Conservation (phyloP, 1,284 basidiomycete species). For the Tranzscheliella williamsii region DNA sequence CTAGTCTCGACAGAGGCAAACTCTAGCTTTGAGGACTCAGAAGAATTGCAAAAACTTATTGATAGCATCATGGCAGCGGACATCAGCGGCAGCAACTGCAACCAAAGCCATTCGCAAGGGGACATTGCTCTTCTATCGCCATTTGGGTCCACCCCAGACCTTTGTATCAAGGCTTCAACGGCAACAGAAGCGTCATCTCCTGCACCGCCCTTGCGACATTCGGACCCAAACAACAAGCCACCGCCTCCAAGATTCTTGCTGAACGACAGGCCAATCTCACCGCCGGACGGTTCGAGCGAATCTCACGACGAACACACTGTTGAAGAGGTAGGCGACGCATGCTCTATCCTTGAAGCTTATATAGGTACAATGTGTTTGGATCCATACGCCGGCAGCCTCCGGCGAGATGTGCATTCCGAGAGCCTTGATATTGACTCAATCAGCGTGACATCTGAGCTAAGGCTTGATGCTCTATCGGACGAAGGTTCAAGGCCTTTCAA, state of each 20-base stretch:
- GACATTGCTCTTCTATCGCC: slow-evolving; percentile 26
- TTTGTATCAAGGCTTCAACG: no score
- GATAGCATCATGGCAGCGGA: slow-evolving; percentile 37
- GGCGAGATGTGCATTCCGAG: no score
- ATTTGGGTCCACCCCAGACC: slow-evolving; percentile 17
- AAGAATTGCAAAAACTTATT: slow-evolving; percentile 31
- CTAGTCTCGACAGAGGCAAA: slow-evolving; percentile 32
- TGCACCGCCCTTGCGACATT: not conserved
- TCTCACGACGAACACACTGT: not conserved
- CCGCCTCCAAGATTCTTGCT: slow-evolving; percentile 34
- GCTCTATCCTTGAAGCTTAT: no score
- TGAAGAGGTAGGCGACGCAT: no score
- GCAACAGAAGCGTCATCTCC: no score
- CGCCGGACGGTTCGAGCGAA: slow-evolving; percentile 8
- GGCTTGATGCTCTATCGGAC: no score
- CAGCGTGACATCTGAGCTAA: no score
- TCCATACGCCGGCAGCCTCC: no score
- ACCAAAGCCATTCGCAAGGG: not conserved
- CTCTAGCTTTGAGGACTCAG: slow-evolving; percentile 33
- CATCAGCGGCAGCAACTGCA: slow-evolving; percentile 9
- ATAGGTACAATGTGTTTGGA: no score
- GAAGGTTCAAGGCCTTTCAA: no score
- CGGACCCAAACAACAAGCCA: not conserved
- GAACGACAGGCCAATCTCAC: slow-evolving; percentile 34
- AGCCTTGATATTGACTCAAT: no score